Base-by-base conservation (phyloP, 1,284 basidiomycete genomes). In the Marasmius sp. region DNA sequence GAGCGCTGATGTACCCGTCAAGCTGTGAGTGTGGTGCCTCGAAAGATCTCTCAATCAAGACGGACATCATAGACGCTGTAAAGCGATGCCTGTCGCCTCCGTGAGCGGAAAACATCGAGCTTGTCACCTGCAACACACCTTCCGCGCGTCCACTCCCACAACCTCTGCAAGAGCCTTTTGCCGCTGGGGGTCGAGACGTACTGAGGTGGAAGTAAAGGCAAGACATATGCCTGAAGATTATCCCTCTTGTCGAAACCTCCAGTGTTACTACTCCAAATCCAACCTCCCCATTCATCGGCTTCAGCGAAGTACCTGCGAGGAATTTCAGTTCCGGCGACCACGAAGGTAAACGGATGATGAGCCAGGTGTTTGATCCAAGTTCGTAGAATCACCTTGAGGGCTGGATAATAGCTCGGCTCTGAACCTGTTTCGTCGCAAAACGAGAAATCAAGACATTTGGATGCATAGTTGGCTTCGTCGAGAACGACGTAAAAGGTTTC, bases 121-220 rank as follows among this genome's bases (percentile, higher is more conserved):
- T n/a, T n/a, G n/a, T n/a, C n/a, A n/a, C n/a, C n/a, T n/a, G n/a
- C n/a, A n/a, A n/a, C n/a, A n/a, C n/a, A 62, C 61, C 61, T 56
- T 37, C 62, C 62, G 6, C 62, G 47, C 20, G 50, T 50, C 62
- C 62, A 64, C 34, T 36, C 36, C 62, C 59, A 61, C 41, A 61
- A 43, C 1, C 62, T 48, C 10, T 22, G 14, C 5, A 61, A 18
- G 12, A 64, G 49, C 18, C 27, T 36, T 52, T 60, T 5, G 0
- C 49, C 59, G 2, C n/a, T 20, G 5, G 37, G 18, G 7, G 50
- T 52, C 1, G 18, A 48, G 2, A 2, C 11, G 7, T 49, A 61
- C 18, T 45, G 8, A 11, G 59, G 59, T 6, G 59, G 36, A 6
- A 64, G 47, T 11, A 61, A 58, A 0, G 14, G 9, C 1, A 49